These are phyloP conservation scores for Blastobotrys peoriensis DNA, from an alignment of 805 yeast species.

Conservation along the genomic window DNA sequence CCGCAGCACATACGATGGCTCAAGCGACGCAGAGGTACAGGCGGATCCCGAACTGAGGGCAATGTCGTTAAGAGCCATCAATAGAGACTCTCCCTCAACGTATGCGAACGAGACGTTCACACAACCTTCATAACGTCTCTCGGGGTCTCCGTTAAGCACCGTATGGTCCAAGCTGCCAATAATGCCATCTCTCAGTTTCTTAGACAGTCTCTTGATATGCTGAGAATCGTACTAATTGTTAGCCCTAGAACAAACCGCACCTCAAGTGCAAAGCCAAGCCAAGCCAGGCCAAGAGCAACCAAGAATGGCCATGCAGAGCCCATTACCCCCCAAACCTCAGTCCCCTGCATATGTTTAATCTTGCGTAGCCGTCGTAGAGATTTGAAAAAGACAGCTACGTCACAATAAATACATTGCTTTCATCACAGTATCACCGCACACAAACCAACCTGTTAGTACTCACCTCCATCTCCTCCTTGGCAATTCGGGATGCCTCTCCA, in stretches of 20 bases:
- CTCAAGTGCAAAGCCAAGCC: no score
- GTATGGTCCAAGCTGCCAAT: conserved; percentile 75
- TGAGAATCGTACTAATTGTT: conserved; percentile 47
- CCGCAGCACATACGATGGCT: conserved; percentile 93
- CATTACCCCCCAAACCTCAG: conserved; percentile 2
- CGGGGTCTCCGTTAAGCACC: conserved; percentile 77
- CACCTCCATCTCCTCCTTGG: conserved; percentile 57
- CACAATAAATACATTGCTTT: no score
- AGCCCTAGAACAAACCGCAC: not conserved
- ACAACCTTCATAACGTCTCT: conserved; percentile 81
- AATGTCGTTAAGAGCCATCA: conserved; percentile 96
- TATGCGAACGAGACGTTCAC: conserved; percentile 95
- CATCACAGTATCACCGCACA: no score
- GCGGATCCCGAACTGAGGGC: conserved; percentile 97
- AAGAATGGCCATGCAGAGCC: no score
- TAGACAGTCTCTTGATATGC: conserved; percentile 66
- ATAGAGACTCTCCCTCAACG: conserved; percentile 93
- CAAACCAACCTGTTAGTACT: conserved; percentile 2
- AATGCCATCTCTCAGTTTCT: conserved; percentile 65
- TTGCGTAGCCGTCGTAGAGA: no score
- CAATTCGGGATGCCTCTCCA: conserved; percentile 93
- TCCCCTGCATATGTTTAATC: conserved; percentile 11
- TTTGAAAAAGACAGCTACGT: no score
- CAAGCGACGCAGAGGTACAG: conserved; percentile 96
- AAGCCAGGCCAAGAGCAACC: no score